These are phyloP conservation scores for Ophiobolus disseminans DNA, from an alignment of 2,329 filamentous ascomycete species.

Conservation along the genomic window DNA sequence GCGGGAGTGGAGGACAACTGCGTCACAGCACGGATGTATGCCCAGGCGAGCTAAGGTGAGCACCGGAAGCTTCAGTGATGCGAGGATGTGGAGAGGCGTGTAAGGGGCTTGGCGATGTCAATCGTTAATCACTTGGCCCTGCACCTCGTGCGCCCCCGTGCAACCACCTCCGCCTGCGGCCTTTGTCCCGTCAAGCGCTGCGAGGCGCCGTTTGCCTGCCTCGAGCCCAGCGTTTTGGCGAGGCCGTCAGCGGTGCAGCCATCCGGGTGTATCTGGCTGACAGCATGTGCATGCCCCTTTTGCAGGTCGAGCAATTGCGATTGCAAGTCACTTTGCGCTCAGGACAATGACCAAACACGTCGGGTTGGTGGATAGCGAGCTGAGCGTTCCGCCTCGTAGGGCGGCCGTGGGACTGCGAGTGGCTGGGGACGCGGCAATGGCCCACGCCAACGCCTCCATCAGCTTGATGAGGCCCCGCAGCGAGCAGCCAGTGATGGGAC, in stretches of 20 bases:
- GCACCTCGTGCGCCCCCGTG: slow-evolving; percentile 20
- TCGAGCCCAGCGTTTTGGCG: slow-evolving; percentile 9
- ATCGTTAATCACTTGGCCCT: slow-evolving; percentile 26
- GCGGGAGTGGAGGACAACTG: slow-evolving; percentile 44
- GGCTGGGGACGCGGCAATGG: slow-evolving; percentile 15
- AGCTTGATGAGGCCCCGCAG: slow-evolving; percentile 30
- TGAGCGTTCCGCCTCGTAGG: slow-evolving; percentile 29
- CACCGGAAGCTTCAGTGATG: slow-evolving; percentile 42
- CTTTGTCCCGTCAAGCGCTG: slow-evolving; percentile 15
- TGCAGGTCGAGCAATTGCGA: too few species aligned
- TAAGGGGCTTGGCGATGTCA: slow-evolving; percentile 32
- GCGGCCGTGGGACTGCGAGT: slow-evolving; percentile 20
- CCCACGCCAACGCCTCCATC: slow-evolving; percentile 21
- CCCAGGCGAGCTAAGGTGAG: slow-evolving; percentile 38
- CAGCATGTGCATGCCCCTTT: slow-evolving; percentile 14
- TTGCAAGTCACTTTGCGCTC: too few species aligned
- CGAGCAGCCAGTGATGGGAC: slow-evolving; percentile 9
- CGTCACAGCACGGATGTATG: slow-evolving; percentile 38
- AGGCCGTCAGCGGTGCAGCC: slow-evolving; percentile 11
- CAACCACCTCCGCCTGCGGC: slow-evolving; percentile 8
- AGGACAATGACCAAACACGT: too few species aligned
- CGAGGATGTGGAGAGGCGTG: slow-evolving; percentile 34
- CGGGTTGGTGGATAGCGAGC: too few species aligned
- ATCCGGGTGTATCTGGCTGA: slow-evolving; percentile 1
- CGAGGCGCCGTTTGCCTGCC: slow-evolving; percentile 18